phyloP scores from a whole-genome alignment of 139 green algal species.

The Chlamydomonas incerta region DNA sequence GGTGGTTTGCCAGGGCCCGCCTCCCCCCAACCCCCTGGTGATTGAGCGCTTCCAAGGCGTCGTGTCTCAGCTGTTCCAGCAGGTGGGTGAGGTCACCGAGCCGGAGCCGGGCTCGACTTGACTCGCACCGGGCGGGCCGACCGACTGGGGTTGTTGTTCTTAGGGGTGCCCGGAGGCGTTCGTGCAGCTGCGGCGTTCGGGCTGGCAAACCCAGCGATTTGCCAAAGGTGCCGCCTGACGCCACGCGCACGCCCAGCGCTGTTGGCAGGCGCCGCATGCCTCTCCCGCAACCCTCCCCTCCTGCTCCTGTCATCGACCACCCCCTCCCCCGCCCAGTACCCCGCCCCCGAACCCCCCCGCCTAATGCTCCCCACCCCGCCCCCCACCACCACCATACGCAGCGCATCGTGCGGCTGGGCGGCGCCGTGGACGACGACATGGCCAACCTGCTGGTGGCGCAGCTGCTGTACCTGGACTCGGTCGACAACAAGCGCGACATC shows the following conservation, averaged over 20 bases:
- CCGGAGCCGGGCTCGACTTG: too few relatives aligned
- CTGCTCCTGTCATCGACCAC: not conserved
- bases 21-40: conserved; percentile 88
- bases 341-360: too few relatives aligned
- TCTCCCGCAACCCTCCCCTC: not conserved
- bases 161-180: too few relatives aligned
- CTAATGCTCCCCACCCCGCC: too few relatives aligned
- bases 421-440: conserved; percentile 99
- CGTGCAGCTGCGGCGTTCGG: too few relatives aligned
- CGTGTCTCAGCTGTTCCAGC: conserved; percentile 97
- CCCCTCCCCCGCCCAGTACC: not conserved
- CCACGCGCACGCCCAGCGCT: too few relatives aligned
- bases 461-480: conserved; percentile 96
- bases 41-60: conserved; percentile 98
- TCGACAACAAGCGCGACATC: conserved; percentile 89
- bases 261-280: too few relatives aligned
- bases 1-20: conserved; percentile 63
- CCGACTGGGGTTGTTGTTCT: too few relatives aligned
- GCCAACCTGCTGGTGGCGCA: conserved; percentile 98
- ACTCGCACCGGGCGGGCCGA: too few relatives aligned
- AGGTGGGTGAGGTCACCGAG: conserved; percentile 78
- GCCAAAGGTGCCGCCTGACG: too few relatives aligned
- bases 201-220: too few relatives aligned
- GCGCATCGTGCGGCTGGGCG: conserved; percentile 95
- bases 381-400: conserved; percentile 54